These are phyloP conservation scores for Corymbia calophylla DNA, from an alignment of 441 rosid species.

Conservation along the genomic window DNA sequence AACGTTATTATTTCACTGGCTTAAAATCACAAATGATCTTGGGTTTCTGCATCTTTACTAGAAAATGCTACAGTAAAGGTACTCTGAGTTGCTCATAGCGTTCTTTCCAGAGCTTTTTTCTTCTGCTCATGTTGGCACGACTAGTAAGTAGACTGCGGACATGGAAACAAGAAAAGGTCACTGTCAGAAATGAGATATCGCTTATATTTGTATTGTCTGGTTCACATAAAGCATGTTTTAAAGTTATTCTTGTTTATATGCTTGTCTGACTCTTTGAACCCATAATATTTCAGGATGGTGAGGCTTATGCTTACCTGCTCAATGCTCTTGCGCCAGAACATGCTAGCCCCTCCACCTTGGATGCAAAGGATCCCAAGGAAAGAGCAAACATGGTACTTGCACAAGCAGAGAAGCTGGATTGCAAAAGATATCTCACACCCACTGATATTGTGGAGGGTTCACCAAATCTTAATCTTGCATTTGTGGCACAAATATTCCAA, in stretches of 20 bases:
- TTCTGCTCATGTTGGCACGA: neutral
- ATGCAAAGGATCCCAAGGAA: constrained; percentile 49
- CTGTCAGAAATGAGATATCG: neutral
- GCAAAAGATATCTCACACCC: constrained; percentile 77
- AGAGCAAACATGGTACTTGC: constrained; percentile 83
- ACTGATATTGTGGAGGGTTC: constrained; percentile 95
- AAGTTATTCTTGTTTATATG: neutral
- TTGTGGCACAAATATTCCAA: constrained; percentile 95
- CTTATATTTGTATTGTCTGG: neutral
- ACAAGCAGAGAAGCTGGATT: constrained; percentile 94
- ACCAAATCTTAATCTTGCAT: constrained; percentile 94
- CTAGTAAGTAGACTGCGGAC: neutral
- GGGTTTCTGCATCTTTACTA: neutral
- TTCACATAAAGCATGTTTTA: neutral
- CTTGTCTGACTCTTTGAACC: neutral
- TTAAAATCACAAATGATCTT: neutral
- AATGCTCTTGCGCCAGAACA: constrained; percentile 95
- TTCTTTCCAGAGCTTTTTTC: neutral
- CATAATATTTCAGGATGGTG: constrained; percentile 69
- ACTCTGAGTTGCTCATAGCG: neutral
- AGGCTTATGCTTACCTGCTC: constrained; percentile 93
- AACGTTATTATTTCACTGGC: neutral
- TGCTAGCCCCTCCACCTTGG: constrained; percentile 43
- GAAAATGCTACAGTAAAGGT: neutral
- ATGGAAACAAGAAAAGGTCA: neutral